phyloP scores from a whole-genome alignment of 2,329 filamentous ascomycete species.

The Pseudocercospora musae region DNA sequence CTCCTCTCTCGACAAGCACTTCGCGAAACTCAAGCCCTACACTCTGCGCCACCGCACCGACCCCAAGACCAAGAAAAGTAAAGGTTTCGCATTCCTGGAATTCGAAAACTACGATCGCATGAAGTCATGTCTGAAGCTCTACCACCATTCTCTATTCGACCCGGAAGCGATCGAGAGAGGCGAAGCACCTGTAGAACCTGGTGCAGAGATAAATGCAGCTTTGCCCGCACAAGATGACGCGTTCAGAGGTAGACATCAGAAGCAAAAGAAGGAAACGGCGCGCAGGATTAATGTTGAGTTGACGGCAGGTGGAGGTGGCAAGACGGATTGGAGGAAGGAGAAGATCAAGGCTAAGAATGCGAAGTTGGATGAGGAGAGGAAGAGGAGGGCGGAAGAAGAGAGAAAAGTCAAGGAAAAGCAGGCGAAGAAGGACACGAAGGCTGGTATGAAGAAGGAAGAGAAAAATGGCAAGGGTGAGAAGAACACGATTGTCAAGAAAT shows the following conservation, averaged over 20 bases:
- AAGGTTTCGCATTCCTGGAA: slow-evolving; percentile 83
- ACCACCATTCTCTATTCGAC: slow-evolving; percentile 79
- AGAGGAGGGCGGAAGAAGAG: slow-evolving; percentile 50
- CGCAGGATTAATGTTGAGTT: slow-evolving; percentile 90
- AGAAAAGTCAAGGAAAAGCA: slow-evolving; percentile 45
- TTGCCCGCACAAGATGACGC: slow-evolving; percentile 9
- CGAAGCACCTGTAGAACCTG: slow-evolving; percentile 11
- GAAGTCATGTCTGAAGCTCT: slow-evolving; percentile 87
- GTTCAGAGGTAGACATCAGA: slow-evolving; percentile 25
- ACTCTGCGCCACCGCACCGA: slow-evolving; percentile 71
- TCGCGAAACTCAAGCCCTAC: slow-evolving; percentile 68
- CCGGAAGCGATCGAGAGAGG: slow-evolving; percentile 31
- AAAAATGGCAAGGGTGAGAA: slow-evolving; percentile 32
- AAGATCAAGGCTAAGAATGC: slow-evolving; percentile 84
- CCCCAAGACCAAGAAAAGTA: slow-evolving; percentile 61
- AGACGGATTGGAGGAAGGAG: slow-evolving; percentile 65
- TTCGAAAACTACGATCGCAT: slow-evolving; percentile 83
- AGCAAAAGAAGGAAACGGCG: slow-evolving; percentile 47
- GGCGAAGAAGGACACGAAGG: slow-evolving; percentile 38
- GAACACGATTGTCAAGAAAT: slow-evolving; percentile 37
- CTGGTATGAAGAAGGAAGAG: slow-evolving; percentile 27
- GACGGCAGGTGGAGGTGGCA: slow-evolving; percentile 85
- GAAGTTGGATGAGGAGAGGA: slow-evolving; percentile 70
- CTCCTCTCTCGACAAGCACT: slow-evolving; percentile 68
- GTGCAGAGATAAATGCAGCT: slow-evolving; percentile 6